These are phyloP conservation scores for Phytophthora brassicae DNA, from an alignment of 352 stramenopile species.

Conservation along the genomic window DNA sequence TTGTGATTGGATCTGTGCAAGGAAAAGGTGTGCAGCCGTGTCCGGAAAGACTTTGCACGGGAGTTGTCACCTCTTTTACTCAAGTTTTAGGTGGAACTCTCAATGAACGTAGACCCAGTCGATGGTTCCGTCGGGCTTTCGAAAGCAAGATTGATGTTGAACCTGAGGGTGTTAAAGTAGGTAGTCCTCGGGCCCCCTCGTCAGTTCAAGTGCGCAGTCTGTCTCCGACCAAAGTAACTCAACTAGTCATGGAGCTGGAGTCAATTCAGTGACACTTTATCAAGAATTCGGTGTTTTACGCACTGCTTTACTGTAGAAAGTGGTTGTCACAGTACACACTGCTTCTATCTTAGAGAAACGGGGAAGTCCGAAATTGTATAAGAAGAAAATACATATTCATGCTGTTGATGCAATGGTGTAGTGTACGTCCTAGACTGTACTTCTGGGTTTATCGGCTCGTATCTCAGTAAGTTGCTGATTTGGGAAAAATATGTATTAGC, in stretches of 20 bases:
- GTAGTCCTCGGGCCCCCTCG: neutral
- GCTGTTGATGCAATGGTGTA: too few species aligned
- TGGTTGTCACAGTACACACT: too few species aligned
- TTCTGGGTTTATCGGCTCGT: too few species aligned
- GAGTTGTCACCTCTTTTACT: constrained; percentile 25
- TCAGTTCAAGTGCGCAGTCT: neutral
- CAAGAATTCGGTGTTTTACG: constrained; percentile 18
- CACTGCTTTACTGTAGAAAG: constrained; percentile 15
- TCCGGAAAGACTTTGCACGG: constrained; percentile 11
- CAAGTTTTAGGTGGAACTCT: constrained; percentile 21
- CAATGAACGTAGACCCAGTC: neutral
- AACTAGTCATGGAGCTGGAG: constrained; percentile 2
- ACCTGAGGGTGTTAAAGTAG: constrained; percentile 11
- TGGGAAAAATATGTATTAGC: too few species aligned
- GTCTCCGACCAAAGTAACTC: neutral
- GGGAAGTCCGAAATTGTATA: too few species aligned
- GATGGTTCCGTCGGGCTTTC: constrained; percentile 11
- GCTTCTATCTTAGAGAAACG: too few species aligned
- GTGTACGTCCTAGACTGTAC: too few species aligned
- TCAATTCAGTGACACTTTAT: constrained; percentile 25
- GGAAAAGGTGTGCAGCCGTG: constrained; percentile 24
- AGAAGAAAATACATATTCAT: too few species aligned
- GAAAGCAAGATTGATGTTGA: constrained; percentile 16
- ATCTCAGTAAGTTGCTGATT: too few species aligned
- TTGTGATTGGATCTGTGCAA: constrained; percentile 28